Percentiles rank a stretch among this genome's conserved stretches.
phyloP scores from a whole-genome alignment of 805 yeast genomes.

The Yamadazyma sp. region DNA sequence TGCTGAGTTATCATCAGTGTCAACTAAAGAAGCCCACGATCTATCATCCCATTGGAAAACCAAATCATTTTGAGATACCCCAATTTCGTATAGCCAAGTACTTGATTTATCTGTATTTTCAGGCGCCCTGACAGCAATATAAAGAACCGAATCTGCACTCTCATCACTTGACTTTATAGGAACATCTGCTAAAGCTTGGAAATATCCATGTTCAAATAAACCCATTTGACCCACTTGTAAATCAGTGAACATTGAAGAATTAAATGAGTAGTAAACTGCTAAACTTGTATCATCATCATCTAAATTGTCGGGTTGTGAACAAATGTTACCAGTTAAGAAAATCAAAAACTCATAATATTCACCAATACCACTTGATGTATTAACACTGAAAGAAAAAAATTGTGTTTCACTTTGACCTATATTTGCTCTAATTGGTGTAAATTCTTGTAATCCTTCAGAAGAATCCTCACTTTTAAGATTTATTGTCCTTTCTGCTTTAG shows the following conservation, averaged over 20 bases:
- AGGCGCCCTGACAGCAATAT: constrained; percentile 41
- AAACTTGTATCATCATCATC: constrained; percentile 23
- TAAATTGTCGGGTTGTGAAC: constrained; percentile 32
- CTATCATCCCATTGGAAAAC: constrained; percentile 68
- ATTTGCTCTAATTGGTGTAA: constrained; percentile 31
- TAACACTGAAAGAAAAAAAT: constrained; percentile 42
- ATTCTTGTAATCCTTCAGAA: constrained; percentile 32
- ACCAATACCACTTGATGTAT: constrained; percentile 43
- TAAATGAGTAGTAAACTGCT: constrained; percentile 39
- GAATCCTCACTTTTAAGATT: constrained; percentile 5
- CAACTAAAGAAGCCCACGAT: constrained; percentile 56
- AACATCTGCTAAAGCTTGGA: constrained; percentile 37
- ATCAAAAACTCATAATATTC: constrained; percentile 45
- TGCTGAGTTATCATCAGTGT: constrained; percentile 67
- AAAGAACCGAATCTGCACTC: constrained; percentile 19
- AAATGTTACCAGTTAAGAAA: constrained; percentile 51
- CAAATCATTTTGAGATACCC: constrained; percentile 59
- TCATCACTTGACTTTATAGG: constrained; percentile 17
- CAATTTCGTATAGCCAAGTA: constrained; percentile 64
- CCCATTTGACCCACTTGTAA: constrained; percentile 27
- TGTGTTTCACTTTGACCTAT: constrained; percentile 39
- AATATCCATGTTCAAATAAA: constrained; percentile 31
- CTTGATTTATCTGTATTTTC: constrained; percentile 32
- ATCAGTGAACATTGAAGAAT: constrained; percentile 29
- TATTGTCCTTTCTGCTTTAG: constrained; percentile 2